These are phyloP conservation scores for Aspergillus viridinutans DNA, from an alignment of 2,329 filamentous ascomycete genomes.

Conservation along the genomic window DNA sequence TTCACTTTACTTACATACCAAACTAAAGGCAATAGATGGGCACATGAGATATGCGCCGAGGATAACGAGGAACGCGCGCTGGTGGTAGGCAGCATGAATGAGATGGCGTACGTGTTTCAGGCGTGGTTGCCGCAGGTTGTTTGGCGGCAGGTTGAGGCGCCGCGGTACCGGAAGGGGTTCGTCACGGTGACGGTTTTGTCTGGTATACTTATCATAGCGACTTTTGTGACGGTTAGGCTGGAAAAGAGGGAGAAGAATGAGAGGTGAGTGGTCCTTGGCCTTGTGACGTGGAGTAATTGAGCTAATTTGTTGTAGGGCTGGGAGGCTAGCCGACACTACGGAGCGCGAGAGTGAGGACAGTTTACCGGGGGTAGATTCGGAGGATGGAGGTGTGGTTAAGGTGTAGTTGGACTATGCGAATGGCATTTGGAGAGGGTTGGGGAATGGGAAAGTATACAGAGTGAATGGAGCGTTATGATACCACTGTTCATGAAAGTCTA, in stretches of 20 bases:
- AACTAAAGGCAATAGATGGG: constrained; percentile 36
- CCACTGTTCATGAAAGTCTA: no score
- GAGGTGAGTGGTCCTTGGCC: neutral
- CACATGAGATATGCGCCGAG: constrained; percentile 51
- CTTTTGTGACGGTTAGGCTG: constrained; percentile 42
- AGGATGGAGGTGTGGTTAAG: neutral
- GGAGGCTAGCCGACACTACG: neutral
- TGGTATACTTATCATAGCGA: constrained; percentile 47
- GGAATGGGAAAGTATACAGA: no score
- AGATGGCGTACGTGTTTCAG: constrained; percentile 65
- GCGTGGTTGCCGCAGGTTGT: constrained; percentile 65
- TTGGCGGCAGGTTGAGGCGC: constrained; percentile 62
- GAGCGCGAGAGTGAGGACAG: neutral
- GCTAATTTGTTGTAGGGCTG: neutral
- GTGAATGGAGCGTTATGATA: no score
- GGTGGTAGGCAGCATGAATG: constrained; percentile 63
- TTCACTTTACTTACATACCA: neutral
- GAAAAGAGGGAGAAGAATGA: neutral
- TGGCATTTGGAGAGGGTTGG: no score
- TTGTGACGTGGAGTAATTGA: neutral
- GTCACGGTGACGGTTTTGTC: constrained; percentile 52
- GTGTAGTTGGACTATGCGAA: neutral
- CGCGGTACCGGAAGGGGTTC: constrained; percentile 58
- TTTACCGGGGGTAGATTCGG: neutral
- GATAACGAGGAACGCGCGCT: constrained; percentile 64